A percentile compares a stretch with the other conserved stretches of the same genome.
phyloP scores from a whole-genome alignment of 805 yeast genomes.

The Barnettozyma siamensis region DNA sequence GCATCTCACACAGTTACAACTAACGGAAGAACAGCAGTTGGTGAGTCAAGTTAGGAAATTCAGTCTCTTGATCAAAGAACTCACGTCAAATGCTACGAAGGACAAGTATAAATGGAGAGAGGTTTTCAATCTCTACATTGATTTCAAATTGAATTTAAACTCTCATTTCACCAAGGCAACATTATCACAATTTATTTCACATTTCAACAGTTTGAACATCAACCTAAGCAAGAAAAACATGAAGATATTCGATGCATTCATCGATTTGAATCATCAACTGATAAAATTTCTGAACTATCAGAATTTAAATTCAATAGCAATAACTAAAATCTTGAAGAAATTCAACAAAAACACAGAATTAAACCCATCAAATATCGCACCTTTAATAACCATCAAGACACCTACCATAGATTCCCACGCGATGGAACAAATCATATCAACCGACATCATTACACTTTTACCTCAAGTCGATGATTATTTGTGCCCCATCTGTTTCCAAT shows the following conservation, averaged over 20 bases:
- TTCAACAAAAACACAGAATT: constrained; percentile 69
- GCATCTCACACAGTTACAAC: constrained; percentile 1
- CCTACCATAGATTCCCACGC: constrained; percentile 2
- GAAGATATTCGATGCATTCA: constrained; percentile 44
- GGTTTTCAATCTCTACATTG: constrained; percentile 58
- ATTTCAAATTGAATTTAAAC: constrained; percentile 58
- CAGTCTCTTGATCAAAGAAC: constrained; percentile 1
- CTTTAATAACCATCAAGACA: constrained; percentile 7
- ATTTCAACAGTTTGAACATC: constrained; percentile 36
- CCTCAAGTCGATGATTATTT: constrained; percentile 75
- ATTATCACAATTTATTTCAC: constrained; percentile 38
- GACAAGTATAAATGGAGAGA: constrained; percentile 70
- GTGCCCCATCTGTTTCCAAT: constrained; percentile 66
- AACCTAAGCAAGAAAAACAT: constrained; percentile 33
- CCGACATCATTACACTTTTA: constrained; percentile 46
- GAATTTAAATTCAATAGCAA: constrained; percentile 56
- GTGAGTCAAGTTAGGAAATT: not conserved
- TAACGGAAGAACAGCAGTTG: not conserved
- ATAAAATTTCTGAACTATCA: constrained; percentile 56
- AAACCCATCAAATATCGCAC: constrained; percentile 30
- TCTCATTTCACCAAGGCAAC: constrained; percentile 39
- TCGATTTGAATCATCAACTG: constrained; percentile 47
- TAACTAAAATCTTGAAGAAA: constrained; percentile 64
- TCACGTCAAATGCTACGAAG: constrained; percentile 27
- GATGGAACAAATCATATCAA: constrained; percentile 40